A percentile compares a stretch with the other conserved stretches of the same genome.
These are phyloP conservation scores for Fusarium nisikadoi DNA, from an alignment of 2,329 filamentous ascomycete species.

Conservation along the genomic window DNA sequence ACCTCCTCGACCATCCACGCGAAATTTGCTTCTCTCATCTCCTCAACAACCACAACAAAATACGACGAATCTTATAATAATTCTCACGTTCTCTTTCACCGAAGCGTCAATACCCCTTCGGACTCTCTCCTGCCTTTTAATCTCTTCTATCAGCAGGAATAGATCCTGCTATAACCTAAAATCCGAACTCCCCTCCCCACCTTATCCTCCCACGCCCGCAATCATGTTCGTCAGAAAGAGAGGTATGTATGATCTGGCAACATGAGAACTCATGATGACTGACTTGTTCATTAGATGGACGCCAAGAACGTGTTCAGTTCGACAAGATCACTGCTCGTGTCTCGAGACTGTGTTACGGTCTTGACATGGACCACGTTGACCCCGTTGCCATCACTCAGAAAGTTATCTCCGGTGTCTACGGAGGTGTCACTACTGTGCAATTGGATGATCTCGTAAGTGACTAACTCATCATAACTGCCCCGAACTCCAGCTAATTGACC, in stretches of 20 bases:
- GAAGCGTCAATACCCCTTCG: slow-evolving; percentile 21
- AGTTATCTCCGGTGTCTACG: slow-evolving; percentile 99
- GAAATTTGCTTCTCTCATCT: slow-evolving; percentile 40
- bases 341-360: slow-evolving; percentile 95
- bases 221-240: slow-evolving; percentile 73
- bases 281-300: slow-evolving; percentile 77
- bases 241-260: slow-evolving; percentile 57
- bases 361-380: slow-evolving; percentile 94
- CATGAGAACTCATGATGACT: slow-evolving; percentile 37
- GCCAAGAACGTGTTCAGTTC: slow-evolving; percentile 99
- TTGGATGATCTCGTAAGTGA: slow-evolving; percentile 90
- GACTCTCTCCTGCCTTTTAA: slow-evolving; percentile 39
- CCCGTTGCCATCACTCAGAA: slow-evolving; percentile 98
- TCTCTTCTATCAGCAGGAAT: slow-evolving; percentile 41
- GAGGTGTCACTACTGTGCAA: slow-evolving; percentile 95
- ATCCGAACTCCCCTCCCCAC: slow-evolving; percentile 34
- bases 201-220: slow-evolving; percentile 41
- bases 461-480: not conserved
- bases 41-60: slow-evolving; percentile 39
- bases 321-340: slow-evolving; percentile 99
- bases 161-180: slow-evolving; percentile 38
- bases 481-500: slow-evolving; percentile 10
- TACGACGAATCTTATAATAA: slow-evolving; percentile 24
- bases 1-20: slow-evolving; percentile 45
- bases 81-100: slow-evolving; percentile 25